phyloP scores from a whole-genome alignment of 2,329 filamentous ascomycete genomes.

The Colletotrichum higginsianum region DNA sequence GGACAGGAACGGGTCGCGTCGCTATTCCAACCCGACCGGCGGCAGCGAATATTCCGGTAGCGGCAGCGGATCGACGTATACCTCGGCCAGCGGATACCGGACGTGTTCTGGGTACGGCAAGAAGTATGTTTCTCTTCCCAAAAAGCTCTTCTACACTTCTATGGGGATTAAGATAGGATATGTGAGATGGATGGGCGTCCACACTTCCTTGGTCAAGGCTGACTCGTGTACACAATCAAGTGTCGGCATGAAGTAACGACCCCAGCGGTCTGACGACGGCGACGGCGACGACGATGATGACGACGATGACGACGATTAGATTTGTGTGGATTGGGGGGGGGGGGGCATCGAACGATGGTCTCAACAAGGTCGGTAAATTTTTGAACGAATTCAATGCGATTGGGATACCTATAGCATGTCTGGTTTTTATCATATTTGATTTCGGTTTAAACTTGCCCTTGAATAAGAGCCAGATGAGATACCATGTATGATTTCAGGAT shows the following conservation, averaged over 20 bases:
- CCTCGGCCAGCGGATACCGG: constrained; percentile 63
- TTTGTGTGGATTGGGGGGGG: neutral
- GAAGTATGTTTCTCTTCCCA: constrained; percentile 15
- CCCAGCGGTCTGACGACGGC: neutral
- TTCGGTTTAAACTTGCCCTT: neutral
- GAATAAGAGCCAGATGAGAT: neutral
- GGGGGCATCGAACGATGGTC: neutral
- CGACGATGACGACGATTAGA: neutral
- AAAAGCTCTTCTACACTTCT: no score
- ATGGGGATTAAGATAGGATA: no score
- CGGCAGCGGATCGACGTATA: constrained; percentile 73
- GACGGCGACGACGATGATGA: no score
- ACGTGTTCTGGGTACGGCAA: constrained; percentile 39
- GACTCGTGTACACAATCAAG: neutral
- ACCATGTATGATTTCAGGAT: neutral
- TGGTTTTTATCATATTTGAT: neutral
- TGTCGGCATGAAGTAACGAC: constrained; percentile 17
- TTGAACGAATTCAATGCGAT: neutral
- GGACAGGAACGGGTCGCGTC: constrained; percentile 75
- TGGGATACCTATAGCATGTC: neutral
- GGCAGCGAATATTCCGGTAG: constrained; percentile 78
- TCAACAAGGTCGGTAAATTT: neutral
- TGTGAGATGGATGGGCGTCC: neutral
- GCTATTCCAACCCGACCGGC: constrained; percentile 73
- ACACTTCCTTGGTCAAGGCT: neutral